These are phyloP conservation scores for Pichiaceae sp. DNA, from an alignment of 1,139 yeast species.

Conservation along the genomic window DNA sequence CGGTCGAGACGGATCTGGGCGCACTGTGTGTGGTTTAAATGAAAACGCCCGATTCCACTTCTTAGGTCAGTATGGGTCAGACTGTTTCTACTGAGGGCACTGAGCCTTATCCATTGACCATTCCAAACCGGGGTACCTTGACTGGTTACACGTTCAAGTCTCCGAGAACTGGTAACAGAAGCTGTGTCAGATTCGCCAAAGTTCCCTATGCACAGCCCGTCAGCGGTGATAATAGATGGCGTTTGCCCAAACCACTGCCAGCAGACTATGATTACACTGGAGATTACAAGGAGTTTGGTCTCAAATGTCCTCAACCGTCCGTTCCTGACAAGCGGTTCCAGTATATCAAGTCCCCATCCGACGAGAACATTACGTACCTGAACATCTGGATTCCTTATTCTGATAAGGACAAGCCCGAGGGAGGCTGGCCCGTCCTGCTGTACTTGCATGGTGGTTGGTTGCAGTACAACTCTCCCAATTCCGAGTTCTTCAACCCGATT, in stretches of 20 bases:
- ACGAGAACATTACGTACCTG: slow-evolving; percentile 29
- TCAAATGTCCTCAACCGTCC: slow-evolving; percentile 29
- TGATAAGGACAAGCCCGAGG: slow-evolving; percentile 22
- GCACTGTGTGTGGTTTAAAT: no score
- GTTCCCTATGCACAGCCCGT: slow-evolving; percentile 8
- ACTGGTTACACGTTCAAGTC: slow-evolving; percentile 10
- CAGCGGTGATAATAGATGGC: not conserved
- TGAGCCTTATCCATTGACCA: slow-evolving; percentile 5
- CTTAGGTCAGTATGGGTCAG: slow-evolving; percentile 22
- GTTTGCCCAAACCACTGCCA: slow-evolving; percentile 18
- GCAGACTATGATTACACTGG: slow-evolving; percentile 28
- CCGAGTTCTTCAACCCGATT: slow-evolving; percentile 13
- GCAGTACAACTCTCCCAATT: slow-evolving; percentile 29
- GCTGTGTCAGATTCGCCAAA: slow-evolving; percentile 9
- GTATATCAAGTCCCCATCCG: slow-evolving; percentile 17
- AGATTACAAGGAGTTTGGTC: slow-evolving; percentile 24
- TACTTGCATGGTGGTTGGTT: slow-evolving; percentile 36
- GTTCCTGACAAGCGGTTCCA: slow-evolving; percentile 21
- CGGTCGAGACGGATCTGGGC: no score
- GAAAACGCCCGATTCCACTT: no score
- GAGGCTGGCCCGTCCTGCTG: slow-evolving; percentile 32
- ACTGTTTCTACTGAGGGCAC: slow-evolving; percentile 9
- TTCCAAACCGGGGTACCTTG: slow-evolving; percentile 11
- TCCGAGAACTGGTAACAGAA: slow-evolving; percentile 5
- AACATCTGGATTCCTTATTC: slow-evolving; percentile 34